Evolutionary conservation across 2,329 filamentous ascomycete genomes (phyloP).

Genomic region (Verticillium nonalfalfae): DNA sequence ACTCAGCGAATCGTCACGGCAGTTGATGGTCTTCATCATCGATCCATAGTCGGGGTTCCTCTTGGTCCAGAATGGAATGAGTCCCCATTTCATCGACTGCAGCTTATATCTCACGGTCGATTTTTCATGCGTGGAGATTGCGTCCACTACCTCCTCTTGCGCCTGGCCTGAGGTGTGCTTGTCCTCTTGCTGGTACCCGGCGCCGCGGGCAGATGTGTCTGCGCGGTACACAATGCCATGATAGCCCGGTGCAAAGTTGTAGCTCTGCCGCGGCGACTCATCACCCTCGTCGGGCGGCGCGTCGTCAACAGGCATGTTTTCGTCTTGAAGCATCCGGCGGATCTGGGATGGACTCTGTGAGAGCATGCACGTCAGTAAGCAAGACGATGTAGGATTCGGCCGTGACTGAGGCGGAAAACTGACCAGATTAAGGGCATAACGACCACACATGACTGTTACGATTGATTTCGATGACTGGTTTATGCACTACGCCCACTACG

Average conservation of each 20-base stretch:
- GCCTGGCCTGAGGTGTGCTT: slow-evolving; percentile 8
- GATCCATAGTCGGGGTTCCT: slow-evolving; percentile 70
- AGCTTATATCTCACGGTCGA: slow-evolving; percentile 62
- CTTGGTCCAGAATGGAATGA: slow-evolving; percentile 92
- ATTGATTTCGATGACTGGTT: background rate
- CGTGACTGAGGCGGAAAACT: slow-evolving; percentile 11
- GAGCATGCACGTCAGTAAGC: background rate
- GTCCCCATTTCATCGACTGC: slow-evolving; percentile 92
- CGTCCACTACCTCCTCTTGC: slow-evolving; percentile 4
- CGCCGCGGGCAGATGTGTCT: slow-evolving; percentile 57
- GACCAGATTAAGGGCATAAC: slow-evolving; percentile 29
- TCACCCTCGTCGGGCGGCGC: slow-evolving; percentile 65
- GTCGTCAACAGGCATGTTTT: slow-evolving; percentile 67
- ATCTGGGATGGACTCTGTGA: slow-evolving; percentile 69
- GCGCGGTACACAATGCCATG: slow-evolving; percentile 82
- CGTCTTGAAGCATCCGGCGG: slow-evolving; percentile 63
- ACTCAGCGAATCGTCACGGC: slow-evolving; percentile 78
- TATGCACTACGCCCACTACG: too few species aligned
- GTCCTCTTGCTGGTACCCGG: slow-evolving; percentile 14
- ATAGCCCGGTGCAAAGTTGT: slow-evolving; percentile 90
- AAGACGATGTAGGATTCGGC: background rate
- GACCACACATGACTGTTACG: slow-evolving; percentile 22
- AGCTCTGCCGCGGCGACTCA: slow-evolving; percentile 60
- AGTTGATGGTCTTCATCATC: slow-evolving; percentile 89
- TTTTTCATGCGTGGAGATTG: slow-evolving; percentile 6